These are phyloP conservation scores for Candida maesae DNA, from an alignment of 805 yeast species.

Conservation along the genomic window DNA sequence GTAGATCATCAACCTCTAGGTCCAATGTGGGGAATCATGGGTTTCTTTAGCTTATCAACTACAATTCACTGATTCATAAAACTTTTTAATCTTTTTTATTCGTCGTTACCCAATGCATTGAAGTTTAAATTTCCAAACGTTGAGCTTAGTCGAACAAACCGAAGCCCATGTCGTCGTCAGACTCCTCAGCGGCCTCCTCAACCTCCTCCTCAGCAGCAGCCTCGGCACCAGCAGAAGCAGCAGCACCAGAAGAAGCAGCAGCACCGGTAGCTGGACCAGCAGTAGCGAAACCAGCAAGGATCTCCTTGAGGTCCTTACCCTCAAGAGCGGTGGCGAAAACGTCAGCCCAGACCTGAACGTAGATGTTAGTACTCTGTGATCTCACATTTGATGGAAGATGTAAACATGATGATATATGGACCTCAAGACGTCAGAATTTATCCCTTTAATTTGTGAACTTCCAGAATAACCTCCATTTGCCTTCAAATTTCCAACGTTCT, in stretches of 20 bases:
- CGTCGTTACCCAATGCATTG: conserved; percentile 14
- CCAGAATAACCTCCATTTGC: neutral
- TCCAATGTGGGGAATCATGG: neutral
- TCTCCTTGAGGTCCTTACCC: conserved; percentile 69
- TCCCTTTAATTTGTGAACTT: neutral
- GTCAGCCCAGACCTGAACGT: conserved; percentile 63
- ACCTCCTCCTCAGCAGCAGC: conserved; percentile 61
- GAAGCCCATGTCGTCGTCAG: conserved; percentile 86
- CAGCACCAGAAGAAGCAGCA: conserved; percentile 45
- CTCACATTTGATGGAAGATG: too few species aligned
- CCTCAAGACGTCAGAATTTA: neutral
- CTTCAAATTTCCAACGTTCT: neutral
- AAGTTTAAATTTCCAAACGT: conserved; percentile 4
- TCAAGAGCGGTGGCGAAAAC: conserved; percentile 80
- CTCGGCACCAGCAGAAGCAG: conserved; percentile 43
- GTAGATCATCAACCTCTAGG: neutral
- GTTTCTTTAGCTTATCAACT: neutral
- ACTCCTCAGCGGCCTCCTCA: conserved; percentile 59
- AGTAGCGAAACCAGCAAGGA: conserved; percentile 54
- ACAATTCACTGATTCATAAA: conserved; percentile 5
- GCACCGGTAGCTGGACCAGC: conserved; percentile 49
- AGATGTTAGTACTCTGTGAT: conserved; percentile 18
- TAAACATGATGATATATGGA: neutral
- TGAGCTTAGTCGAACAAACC: conserved; percentile 76
- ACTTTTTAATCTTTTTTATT: conserved; percentile 7